Percentiles rank a stretch among this genome's conserved stretches.
Evolutionary conservation across 78 protist species (phyloP).

Genomic region (Dictyostelium intermedium): DNA sequence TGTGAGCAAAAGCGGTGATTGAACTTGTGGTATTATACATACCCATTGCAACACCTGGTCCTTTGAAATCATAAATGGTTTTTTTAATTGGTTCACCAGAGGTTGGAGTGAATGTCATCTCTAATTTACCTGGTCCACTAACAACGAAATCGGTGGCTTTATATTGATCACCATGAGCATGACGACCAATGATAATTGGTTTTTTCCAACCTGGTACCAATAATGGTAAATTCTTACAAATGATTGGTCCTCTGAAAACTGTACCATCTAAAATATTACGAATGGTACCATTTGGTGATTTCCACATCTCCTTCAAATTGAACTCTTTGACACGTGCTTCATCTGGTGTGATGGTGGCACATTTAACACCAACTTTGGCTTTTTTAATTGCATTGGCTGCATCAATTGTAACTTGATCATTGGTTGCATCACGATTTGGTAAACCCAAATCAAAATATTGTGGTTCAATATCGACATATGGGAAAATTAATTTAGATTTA

Average conservation of each 20-base stretch:
- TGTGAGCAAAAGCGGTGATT: conserved; percentile 90
- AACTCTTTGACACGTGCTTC: conserved; percentile 92
- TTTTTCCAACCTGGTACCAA: conserved; percentile 93
- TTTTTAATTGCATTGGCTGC: conserved; percentile 91
- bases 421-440: conserved; percentile 85
- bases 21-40: conserved; percentile 96
- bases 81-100: conserved; percentile 74
- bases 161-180: conserved; percentile 96
- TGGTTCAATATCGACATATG: conserved; percentile 19
- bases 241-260: conserved; percentile 98
- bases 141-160: conserved; percentile 91
- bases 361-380: conserved; percentile 95
- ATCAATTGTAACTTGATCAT: conserved; percentile 92
- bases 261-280: conserved; percentile 89
- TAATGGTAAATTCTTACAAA: conserved; percentile 90
- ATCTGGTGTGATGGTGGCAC: conserved; percentile 98
- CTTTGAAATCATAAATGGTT: conserved; percentile 67
- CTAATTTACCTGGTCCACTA: conserved; percentile 65
- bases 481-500: conserved; percentile 70
- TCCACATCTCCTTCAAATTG: conserved; percentile 94
- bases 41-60: conserved; percentile 93
- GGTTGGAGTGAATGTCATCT: conserved; percentile 83
- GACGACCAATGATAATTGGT: conserved; percentile 96
- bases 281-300: conserved; percentile 95
- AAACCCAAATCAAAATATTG: conserved; percentile 90